Evolutionary conservation across 257 asterid genomes (phyloP).

Genomic region (Striga asiatica): DNA sequence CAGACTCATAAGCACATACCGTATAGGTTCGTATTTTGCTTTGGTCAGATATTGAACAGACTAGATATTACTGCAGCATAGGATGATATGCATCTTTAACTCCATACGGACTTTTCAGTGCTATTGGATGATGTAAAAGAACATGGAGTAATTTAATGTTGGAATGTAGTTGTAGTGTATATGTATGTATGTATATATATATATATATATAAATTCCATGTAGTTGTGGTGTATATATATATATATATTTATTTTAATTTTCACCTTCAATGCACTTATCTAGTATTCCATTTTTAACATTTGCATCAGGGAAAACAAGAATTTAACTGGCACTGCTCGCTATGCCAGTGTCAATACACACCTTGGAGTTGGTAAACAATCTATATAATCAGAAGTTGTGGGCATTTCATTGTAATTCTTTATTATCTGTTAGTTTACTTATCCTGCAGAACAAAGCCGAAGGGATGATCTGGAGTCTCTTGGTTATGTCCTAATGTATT

Average conservation of each 20-base stretch:
- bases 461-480: slow-evolving; percentile 97
- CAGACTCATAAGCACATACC: slow-evolving; percentile 76
- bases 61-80: too few relatives aligned
- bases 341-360: slow-evolving; percentile 93
- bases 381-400: background rate
- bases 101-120: too few relatives aligned
- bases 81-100: too few relatives aligned
- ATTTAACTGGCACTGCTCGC: slow-evolving; percentile 92
- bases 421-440: slow-evolving; percentile 1
- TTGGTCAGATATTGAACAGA: background rate
- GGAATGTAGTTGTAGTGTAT: too few relatives aligned
- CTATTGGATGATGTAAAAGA: too few relatives aligned
- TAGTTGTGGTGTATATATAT: background rate
- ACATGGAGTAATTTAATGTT: too few relatives aligned
- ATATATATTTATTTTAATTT: slow-evolving; percentile 3
- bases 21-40: slow-evolving; percentile 40
- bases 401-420: background rate
- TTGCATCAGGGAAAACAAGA: slow-evolving; percentile 80
- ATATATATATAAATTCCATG: background rate
- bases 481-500: slow-evolving; percentile 95
- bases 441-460: slow-evolving; percentile 81
- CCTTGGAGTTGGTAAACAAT: slow-evolving; percentile 79
- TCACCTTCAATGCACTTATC: slow-evolving; percentile 12
- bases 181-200: too few relatives aligned
- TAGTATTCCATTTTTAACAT: background rate